A percentile compares a stretch with the other conserved stretches of the same genome.
phyloP scores from a whole-genome alignment of 495 filamentous ascomycete species.

The Annulohypoxylon moriforme region DNA sequence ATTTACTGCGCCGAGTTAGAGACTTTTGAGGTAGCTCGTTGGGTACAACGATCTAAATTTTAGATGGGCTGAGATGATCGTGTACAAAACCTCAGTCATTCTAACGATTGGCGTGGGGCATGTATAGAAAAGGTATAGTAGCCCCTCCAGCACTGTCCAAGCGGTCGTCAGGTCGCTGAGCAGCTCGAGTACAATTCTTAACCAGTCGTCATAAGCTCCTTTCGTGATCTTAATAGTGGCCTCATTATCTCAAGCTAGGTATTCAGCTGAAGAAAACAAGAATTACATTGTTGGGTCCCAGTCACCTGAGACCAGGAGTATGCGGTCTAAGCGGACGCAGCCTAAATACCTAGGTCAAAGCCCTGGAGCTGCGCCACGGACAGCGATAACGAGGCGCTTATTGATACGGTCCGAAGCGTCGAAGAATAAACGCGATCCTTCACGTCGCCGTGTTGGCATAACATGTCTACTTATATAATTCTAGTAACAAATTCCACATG shows the following conservation, averaged over 20 bases:
- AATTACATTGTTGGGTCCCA: neutral
- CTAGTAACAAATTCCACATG: conserved; percentile 4
- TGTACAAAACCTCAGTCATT: neutral
- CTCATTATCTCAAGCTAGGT: neutral
- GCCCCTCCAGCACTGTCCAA: neutral
- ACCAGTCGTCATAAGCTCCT: neutral
- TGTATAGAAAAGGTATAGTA: neutral
- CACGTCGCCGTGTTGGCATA: neutral
- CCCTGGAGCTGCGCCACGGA: neutral
- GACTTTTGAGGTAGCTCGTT: conserved; percentile 13
- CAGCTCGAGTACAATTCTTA: neutral
- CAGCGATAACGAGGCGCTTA: neutral
- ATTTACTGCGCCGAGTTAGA: conserved; percentile 4
- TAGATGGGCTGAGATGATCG: neutral
- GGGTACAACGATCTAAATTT: conserved; percentile 16
- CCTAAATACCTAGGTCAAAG: neutral
- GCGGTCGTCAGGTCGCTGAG: neutral
- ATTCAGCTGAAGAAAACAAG: neutral
- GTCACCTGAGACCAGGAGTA: neutral
- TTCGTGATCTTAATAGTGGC: neutral
- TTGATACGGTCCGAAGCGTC: neutral
- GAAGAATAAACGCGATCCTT: neutral
- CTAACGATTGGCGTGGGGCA: no score
- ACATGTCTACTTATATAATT: neutral
- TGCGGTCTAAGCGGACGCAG: neutral